phyloP scores from a whole-genome alignment of 108 stramenopile genomes.

The Nitzschia inconspicua region DNA sequence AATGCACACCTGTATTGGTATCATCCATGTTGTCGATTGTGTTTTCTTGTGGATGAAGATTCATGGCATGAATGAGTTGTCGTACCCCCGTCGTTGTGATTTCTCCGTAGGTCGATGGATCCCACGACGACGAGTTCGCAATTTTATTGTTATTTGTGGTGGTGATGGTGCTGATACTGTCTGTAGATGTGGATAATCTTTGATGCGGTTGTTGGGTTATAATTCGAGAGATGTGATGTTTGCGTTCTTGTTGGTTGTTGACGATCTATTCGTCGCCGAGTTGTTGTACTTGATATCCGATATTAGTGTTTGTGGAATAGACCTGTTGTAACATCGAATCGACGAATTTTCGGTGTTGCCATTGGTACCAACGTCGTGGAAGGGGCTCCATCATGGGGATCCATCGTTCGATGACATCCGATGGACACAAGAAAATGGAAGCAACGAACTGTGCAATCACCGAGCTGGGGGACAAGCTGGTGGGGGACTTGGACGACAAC shows the following conservation, averaged over 20 bases:
- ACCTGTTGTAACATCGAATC: constrained; percentile 19
- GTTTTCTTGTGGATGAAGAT: constrained; percentile 1
- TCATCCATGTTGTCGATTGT: constrained; percentile 2
- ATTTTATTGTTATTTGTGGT: not conserved
- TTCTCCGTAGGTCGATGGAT: constrained; percentile 62
- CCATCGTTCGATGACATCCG: constrained; percentile 48
- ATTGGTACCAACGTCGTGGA: constrained; percentile 30
- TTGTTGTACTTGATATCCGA: constrained; percentile 22
- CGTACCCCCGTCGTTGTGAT: constrained; percentile 59
- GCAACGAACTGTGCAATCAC: constrained; percentile 34
- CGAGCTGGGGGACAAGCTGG: not conserved
- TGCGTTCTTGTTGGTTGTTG: not conserved
- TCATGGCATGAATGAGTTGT: constrained; percentile 65
- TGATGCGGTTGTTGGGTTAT: not conserved
- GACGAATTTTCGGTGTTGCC: constrained; percentile 23
- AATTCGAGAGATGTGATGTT: not conserved
- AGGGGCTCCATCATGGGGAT: constrained; percentile 60
- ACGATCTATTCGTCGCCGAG: constrained; percentile 15
- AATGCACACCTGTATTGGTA: constrained; percentile 9
- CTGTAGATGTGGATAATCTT: not conserved
- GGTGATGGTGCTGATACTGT: not conserved
- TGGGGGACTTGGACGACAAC: not conserved
- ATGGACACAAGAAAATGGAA: constrained; percentile 49
- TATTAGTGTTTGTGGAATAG: constrained; percentile 27
- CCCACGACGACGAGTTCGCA: not conserved